phyloP scores from a whole-genome alignment of 2,329 filamentous ascomycete species.

The Acephala macrosclerotiorum region DNA sequence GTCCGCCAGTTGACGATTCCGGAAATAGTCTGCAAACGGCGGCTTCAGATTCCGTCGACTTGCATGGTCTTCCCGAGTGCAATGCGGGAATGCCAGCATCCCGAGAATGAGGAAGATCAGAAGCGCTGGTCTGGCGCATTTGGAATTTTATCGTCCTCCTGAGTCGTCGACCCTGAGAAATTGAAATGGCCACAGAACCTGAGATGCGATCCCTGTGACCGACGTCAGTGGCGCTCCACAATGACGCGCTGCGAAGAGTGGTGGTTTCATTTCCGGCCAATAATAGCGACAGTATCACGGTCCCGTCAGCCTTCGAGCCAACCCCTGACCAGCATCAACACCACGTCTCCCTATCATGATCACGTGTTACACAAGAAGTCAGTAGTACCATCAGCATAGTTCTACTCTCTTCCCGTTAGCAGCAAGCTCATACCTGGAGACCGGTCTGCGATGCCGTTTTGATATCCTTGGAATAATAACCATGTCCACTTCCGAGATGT shows the following conservation, averaged over 20 bases:
- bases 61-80: background rate
- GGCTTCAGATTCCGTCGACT: background rate
- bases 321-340: background rate
- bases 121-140: background rate
- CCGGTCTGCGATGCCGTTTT: background rate
- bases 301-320: conserved; percentile 4
- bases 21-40: background rate
- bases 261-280: background rate
- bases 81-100: background rate
- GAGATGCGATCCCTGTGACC: background rate
- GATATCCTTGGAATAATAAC: background rate
- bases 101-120: background rate
- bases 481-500: background rate
- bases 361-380: background rate
- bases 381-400: background rate
- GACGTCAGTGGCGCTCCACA: conserved; percentile 1
- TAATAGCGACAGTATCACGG: background rate
- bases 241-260: background rate
- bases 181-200: conserved; percentile 5
- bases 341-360: background rate
- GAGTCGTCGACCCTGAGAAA: background rate
- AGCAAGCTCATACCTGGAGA: background rate
- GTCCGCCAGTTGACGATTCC: background rate
- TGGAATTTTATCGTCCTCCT: background rate
- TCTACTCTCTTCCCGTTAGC: background rate